Percentiles rank a stretch among this genome's conserved stretches.
Conservation (phyloP, 768 basidiomycete species). For the Russula abietina region DNA sequence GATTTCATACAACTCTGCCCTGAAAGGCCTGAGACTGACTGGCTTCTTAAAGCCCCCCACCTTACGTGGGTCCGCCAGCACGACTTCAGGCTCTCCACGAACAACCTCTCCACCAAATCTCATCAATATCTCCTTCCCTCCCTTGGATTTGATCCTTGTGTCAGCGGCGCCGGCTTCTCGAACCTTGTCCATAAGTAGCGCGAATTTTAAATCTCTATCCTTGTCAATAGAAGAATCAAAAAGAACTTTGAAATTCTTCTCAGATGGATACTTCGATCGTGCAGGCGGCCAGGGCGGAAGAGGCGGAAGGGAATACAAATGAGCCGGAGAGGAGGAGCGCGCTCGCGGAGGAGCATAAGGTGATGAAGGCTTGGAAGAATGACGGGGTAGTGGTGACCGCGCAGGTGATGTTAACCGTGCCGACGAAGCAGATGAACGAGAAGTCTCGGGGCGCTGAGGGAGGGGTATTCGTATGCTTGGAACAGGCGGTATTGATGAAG, state of each 20-base stretch:
- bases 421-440: constrained; percentile 28
- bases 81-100: constrained; percentile 38
- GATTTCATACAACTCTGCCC: constrained; percentile 40
- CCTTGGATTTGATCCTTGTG: constrained; percentile 52
- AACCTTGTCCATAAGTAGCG: constrained; percentile 39
- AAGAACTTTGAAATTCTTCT: constrained; percentile 53
- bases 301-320: constrained; percentile 37
- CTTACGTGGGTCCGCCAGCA: constrained; percentile 51
- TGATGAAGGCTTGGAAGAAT: constrained; percentile 28
- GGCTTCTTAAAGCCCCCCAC: constrained; percentile 33
- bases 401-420: constrained; percentile 18
- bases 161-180: constrained; percentile 32
- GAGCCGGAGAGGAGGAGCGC: constrained; percentile 18
- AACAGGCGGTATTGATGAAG: constrained; percentile 18
- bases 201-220: constrained; percentile 37
- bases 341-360: constrained; percentile 21
- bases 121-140: constrained; percentile 50
- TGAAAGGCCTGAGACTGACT: constrained; percentile 29
- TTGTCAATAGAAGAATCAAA: constrained; percentile 56
- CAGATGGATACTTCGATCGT: constrained; percentile 42
- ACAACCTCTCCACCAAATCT: constrained; percentile 53
- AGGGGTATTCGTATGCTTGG: constrained; percentile 23
- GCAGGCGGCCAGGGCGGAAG: constrained; percentile 54
- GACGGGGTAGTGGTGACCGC: constrained; percentile 26
- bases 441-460: constrained; percentile 26